Base-by-base conservation (phyloP, 1,139 yeast genomes). In the Suhomyces choctaworum region DNA sequence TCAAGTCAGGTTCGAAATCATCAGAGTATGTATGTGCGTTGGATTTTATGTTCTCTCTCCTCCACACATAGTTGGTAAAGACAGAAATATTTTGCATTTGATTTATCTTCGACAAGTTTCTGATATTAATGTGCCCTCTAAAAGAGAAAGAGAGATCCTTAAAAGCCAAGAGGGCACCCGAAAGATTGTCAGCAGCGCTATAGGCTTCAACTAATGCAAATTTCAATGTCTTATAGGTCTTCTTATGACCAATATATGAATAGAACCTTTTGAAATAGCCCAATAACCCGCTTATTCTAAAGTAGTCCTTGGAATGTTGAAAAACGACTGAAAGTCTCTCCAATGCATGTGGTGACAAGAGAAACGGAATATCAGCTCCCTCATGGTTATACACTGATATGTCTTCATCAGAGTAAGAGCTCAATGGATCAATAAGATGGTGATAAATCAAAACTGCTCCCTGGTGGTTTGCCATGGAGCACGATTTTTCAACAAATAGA, bases 391-490 rank as follows among this genome's bases (percentile, higher is more conserved):
- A 43, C 1, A 48, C 45, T 2, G 58, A 51, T 25, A 47, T 32
- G 3, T 44, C 40, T 7, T 47, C 40, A 14, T 50, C 49, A 1
- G 43, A 46, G 28, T 59, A 59, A 22, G 46, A 44, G 13, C 25
- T 22, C 30, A 47, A 34, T 26, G 60, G 56, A 35, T 63, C 67
- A 5, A 70, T 51, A 9, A 70, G 39, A 29, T 65, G 62, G 42
- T 70, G 73, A 41, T 58, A 69, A 0, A 67, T 47, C 34, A 67
- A 37, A 10, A 55, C 50, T 0, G 72, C 68, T 0, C 73, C 72
- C 10, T 56, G 46, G 28, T 62, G 51, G 37, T 65, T 55, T 8
- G 54, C 47, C 9, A 33, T 25, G n/a, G 51, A 54, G 29, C 63
- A 51, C 0, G 62, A 64, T 25, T 56, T 39, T 6, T 59, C 44